Evolutionary conservation across 257 asterid genomes (phyloP), one percentile per base, ranked within the genome.

Genomic region (Eucommia ulmoides): DNA sequence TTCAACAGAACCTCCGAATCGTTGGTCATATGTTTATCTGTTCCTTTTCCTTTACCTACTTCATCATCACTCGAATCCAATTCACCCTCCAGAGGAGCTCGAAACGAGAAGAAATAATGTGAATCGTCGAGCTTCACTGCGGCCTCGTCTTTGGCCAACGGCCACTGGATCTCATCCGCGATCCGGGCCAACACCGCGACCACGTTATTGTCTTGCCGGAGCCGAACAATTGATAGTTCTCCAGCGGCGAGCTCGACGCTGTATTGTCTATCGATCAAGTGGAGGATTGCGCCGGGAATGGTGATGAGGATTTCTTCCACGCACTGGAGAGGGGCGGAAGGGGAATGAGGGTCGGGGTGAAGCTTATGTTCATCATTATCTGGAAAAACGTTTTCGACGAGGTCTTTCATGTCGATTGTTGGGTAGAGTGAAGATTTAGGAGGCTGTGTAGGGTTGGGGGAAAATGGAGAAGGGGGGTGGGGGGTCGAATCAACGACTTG

Each of bases 191-290:
- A 2, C 5, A 38, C 45, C 17, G 45, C 45, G 16, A 38, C 45
- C 3, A 14, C n/a, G n/a, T 38, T 38, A 3, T 7, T 3, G 45
- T 14, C 45, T 15, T 38, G 10, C 3, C 5, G 45, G 45, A 38
- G 45, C 3, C n/a, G 45, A 18, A 3, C 9, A 18, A 38, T 18
- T 12, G 7, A 15, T 12, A 38, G 16, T 12, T 86, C 92, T 1
- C 98, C 98, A 42, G 70, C 41, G 49, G 98, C 93, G 45, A 91
- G 96, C 92, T 91, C 96, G 62, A 91, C 84, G 60, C 94, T 84
- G 80, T 75, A 81, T 20, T 79, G 77, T 42, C 58, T 67, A 62
- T 91, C 98, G 56, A 91, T 91, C 56, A 91, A 81, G 63, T 91
- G 86, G 25, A 91, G 64, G 22, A 91, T 81, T 19, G 94, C 81